Conservation (phyloP, 1,284 basidiomycete species). For the Moesziomyces antarcticus region DNA sequence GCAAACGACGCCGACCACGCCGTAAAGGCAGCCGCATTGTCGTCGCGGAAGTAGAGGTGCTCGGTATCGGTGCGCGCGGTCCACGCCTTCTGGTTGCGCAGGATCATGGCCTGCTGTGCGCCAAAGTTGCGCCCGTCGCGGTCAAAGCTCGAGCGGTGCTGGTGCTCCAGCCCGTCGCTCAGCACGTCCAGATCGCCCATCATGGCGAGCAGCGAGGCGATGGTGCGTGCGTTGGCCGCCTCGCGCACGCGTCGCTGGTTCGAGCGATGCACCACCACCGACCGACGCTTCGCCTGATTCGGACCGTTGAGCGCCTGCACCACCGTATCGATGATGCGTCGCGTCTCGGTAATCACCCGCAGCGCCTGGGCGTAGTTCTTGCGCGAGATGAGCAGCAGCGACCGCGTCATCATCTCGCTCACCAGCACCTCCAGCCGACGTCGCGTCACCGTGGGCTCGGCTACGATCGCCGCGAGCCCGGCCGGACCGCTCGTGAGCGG, state of each 20-base stretch:
- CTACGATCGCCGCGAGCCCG: constrained; percentile 50
- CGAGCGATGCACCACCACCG: constrained; percentile 32
- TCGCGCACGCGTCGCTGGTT: constrained; percentile 50
- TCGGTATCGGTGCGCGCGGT: constrained; percentile 58
- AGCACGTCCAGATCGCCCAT: constrained; percentile 59
- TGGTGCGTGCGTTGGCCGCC: constrained; percentile 47
- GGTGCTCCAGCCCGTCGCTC: constrained; percentile 54
- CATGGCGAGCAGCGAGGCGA: constrained; percentile 58
- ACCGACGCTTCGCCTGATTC: constrained; percentile 26
- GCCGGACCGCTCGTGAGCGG: constrained; percentile 49
- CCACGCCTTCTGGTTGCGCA: constrained; percentile 64
- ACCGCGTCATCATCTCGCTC: constrained; percentile 63
- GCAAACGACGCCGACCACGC: constrained; percentile 50
- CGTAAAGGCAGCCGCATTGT: constrained; percentile 57
- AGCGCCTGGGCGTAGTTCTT: constrained; percentile 59
- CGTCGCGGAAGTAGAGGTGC: constrained; percentile 50
- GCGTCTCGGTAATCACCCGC: constrained; percentile 56
- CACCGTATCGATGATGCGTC: constrained; percentile 63
- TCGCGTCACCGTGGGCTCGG: constrained; percentile 59
- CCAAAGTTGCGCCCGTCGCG: constrained; percentile 59
- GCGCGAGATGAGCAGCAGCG: constrained; percentile 58
- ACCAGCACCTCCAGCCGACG: constrained; percentile 60
- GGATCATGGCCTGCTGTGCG: constrained; percentile 63
- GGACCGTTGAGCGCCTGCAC: constrained; percentile 51
- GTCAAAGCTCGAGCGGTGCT: constrained; percentile 53